phyloP scores from a whole-genome alignment of 2,329 filamentous ascomycete genomes.

The Cladosporium cucumerinum region DNA sequence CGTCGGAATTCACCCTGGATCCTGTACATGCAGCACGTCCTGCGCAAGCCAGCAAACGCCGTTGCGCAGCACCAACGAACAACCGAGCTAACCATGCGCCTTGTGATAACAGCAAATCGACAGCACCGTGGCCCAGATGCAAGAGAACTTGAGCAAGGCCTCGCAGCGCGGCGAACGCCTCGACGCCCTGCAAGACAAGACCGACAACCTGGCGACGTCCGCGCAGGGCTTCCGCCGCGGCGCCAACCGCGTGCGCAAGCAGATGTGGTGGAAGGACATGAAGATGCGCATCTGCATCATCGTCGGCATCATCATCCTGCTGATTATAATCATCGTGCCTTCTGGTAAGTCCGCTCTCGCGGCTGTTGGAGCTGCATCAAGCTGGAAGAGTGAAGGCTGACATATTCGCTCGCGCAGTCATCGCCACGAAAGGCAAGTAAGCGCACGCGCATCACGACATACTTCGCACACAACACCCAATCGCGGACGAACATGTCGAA shows the following conservation, averaged over 20 bases:
- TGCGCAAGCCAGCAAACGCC: neutral
- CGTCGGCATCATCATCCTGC: slow-evolving; percentile 82
- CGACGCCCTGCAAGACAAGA: slow-evolving; percentile 88
- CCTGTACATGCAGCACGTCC: neutral
- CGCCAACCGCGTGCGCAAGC: slow-evolving; percentile 85
- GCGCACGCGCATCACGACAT: slow-evolving; percentile 5
- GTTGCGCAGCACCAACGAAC: neutral
- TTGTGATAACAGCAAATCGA: slow-evolving; percentile 76
- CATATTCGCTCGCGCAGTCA: slow-evolving; percentile 7
- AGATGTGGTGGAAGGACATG: slow-evolving; percentile 99
- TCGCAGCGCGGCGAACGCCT: slow-evolving; percentile 87
- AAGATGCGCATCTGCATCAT: slow-evolving; percentile 99
- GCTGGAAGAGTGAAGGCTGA: neutral
- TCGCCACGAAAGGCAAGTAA: slow-evolving; percentile 17
- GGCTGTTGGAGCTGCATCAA: neutral
- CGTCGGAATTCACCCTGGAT: neutral
- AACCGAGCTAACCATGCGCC: neutral
- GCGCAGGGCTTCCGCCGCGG: slow-evolving; percentile 94
- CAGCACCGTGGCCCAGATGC: slow-evolving; percentile 91
- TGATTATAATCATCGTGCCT: slow-evolving; percentile 92
- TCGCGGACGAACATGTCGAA: slow-evolving; percentile 2
- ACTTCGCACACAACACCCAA: slow-evolving; percentile 2
- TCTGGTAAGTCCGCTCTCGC: slow-evolving; percentile 57
- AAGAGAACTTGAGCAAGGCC: slow-evolving; percentile 95
- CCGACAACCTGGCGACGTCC: slow-evolving; percentile 84